Conservation (phyloP, 345 rosid species). For the Microcos paniculata region DNA sequence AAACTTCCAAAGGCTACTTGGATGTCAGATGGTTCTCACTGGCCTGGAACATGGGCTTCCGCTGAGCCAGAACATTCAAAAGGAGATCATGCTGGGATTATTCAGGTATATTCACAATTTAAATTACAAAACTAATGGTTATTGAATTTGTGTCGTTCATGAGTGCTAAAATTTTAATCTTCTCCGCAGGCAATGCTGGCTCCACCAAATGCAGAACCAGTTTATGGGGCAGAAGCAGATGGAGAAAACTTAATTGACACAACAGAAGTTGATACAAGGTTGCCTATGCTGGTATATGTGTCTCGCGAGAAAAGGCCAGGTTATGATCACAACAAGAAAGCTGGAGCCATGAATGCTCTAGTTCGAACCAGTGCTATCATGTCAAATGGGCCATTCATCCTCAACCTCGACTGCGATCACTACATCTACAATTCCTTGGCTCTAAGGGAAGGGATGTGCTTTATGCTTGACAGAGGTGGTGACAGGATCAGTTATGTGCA, state of each 20-base stretch:
- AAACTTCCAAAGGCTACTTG: conserved; percentile 67
- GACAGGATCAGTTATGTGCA: conserved; percentile 60
- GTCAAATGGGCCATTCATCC: conserved; percentile 70
- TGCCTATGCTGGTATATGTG: conserved; percentile 63
- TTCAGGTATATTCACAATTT: conserved; percentile 49
- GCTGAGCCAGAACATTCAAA: conserved; percentile 60
- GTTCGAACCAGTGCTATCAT: conserved; percentile 66
- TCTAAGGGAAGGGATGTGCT: conserved; percentile 68
- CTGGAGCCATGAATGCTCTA: conserved; percentile 69
- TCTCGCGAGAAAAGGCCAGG: conserved; percentile 64
- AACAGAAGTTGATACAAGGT: conserved; percentile 55
- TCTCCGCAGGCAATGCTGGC: conserved; percentile 69
- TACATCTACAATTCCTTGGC: conserved; percentile 60
- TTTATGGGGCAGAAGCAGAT: conserved; percentile 57
- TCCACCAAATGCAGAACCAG: conserved; percentile 73
- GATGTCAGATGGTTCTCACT: conserved; percentile 88
- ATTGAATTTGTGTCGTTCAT: neutral
- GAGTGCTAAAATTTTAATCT: conserved; percentile 9
- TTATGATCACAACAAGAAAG: conserved; percentile 73
- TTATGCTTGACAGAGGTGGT: conserved; percentile 69
- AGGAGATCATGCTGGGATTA: conserved; percentile 80
- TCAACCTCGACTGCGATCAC: conserved; percentile 69
- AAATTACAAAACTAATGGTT: neutral
- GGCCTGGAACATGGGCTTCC: conserved; percentile 88
- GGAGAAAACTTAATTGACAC: conserved; percentile 48